A percentile compares a stretch with the other conserved stretches of the same genome.
These are phyloP conservation scores for Septoria linicola DNA, from an alignment of 2,329 filamentous ascomycete genomes.

Conservation along the genomic window DNA sequence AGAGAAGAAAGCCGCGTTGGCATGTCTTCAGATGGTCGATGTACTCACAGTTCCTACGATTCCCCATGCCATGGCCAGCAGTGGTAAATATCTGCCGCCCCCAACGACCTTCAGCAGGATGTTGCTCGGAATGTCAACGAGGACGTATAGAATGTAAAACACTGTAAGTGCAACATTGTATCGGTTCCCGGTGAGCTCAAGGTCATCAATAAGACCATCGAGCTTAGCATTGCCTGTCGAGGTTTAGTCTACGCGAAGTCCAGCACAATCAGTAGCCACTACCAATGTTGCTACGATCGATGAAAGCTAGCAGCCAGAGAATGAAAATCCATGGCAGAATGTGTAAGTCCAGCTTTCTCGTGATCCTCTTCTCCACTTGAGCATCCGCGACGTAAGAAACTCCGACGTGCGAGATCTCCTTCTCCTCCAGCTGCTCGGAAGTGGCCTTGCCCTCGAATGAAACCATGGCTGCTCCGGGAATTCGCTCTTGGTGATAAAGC, in stretches of 20 bases:
- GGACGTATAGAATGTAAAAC: constrained; percentile 48
- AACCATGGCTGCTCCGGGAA: too few species aligned
- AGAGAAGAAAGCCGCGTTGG: too few species aligned
- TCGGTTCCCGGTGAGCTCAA: constrained; percentile 42
- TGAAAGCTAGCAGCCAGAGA: constrained; percentile 51
- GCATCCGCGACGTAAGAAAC: constrained; percentile 9
- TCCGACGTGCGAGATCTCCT: constrained; percentile 2
- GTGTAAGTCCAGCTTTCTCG: constrained; percentile 44
- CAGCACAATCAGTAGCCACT: too few species aligned
- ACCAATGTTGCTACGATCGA: constrained; percentile 43
- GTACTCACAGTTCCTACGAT: constrained; percentile 41
- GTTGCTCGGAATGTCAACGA: constrained; percentile 44
- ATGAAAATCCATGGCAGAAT: constrained; percentile 49
- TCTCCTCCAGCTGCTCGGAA: constrained; percentile 17
- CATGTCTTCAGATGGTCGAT: too few species aligned
- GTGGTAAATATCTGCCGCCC: constrained; percentile 44
- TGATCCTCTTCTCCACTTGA: constrained; percentile 33
- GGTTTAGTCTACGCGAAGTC: too few species aligned
- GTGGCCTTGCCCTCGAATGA: constrained; percentile 11
- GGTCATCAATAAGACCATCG: constrained; percentile 43
- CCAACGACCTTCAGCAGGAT: constrained; percentile 44
- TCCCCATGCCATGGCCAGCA: constrained; percentile 44
- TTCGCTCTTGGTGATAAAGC: too few species aligned
- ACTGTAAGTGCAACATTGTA: constrained; percentile 47
- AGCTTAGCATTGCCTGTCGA: constrained; percentile 47